A percentile compares a stretch with the other conserved stretches of the same genome.
phyloP scores from a whole-genome alignment of 2,329 filamentous ascomycete genomes.

The Epichloe festucae region DNA sequence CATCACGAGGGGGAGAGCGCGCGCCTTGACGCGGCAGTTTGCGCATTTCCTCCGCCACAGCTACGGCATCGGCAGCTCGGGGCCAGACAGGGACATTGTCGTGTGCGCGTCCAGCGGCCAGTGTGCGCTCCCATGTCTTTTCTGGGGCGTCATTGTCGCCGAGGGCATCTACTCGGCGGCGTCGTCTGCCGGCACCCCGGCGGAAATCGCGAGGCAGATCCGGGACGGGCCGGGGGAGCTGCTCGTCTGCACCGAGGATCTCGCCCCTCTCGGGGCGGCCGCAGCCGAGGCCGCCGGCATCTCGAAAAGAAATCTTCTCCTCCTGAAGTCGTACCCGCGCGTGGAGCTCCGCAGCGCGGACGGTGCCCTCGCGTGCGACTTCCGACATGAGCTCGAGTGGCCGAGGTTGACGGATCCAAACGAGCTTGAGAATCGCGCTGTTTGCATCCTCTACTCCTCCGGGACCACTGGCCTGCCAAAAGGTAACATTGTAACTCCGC shows the following conservation, averaged over 20 bases:
- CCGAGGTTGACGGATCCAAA: conserved; percentile 34
- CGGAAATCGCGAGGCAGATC: conserved; percentile 36
- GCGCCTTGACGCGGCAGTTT: conserved; percentile 34
- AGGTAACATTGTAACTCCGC: conserved; percentile 11
- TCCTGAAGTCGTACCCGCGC: conserved; percentile 29
- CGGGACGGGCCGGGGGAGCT: conserved; percentile 24
- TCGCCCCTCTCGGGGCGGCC: conserved; percentile 31
- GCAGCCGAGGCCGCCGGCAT: conserved; percentile 36
- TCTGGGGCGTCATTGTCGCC: conserved; percentile 44
- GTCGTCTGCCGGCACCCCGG: conserved; percentile 33
- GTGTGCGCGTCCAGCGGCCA: conserved; percentile 44
- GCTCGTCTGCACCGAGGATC: conserved; percentile 33
- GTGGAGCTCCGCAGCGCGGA: conserved; percentile 16
- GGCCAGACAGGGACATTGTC: conserved; percentile 38
- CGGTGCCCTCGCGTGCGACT: conserved; percentile 13
- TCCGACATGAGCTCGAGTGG: conserved; percentile 35
- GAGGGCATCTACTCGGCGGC: conserved; percentile 47
- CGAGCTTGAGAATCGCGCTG: conserved; percentile 26
- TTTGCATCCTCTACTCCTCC: conserved; percentile 34
- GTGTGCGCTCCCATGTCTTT: conserved; percentile 37
- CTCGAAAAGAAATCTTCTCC: conserved; percentile 31
- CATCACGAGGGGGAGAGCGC: conserved; percentile 39
- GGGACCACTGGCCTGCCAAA: conserved; percentile 37
- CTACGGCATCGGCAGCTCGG: conserved; percentile 37
- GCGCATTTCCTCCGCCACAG: conserved; percentile 40